A percentile compares a stretch with the other conserved stretches of the same genome.
Evolutionary conservation across 768 basidiomycete genomes (phyloP).

Genomic region (Dentipellis sp.): DNA sequence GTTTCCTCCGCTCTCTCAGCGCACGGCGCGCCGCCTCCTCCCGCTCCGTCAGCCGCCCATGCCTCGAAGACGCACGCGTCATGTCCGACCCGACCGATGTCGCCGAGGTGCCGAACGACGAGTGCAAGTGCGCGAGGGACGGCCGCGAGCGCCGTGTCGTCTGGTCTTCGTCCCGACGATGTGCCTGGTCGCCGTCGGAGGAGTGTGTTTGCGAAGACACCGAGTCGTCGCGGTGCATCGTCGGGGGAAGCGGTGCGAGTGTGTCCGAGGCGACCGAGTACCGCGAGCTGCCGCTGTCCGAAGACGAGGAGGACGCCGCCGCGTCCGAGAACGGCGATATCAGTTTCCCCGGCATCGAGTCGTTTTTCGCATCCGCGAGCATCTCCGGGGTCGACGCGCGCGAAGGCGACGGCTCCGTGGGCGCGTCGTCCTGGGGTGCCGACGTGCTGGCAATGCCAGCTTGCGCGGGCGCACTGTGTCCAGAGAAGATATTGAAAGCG

Average conservation of each 20-base stretch:
- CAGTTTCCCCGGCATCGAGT: neutral
- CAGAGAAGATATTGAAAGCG: slow-evolving; percentile 6
- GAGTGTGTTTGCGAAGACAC: neutral
- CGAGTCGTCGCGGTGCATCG: neutral
- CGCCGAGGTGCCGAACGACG: slow-evolving; percentile 4
- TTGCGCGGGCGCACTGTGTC: neutral
- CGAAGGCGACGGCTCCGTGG: too few relatives aligned
- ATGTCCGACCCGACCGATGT: slow-evolving; percentile 14
- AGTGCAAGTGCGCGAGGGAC: neutral
- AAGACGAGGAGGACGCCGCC: neutral
- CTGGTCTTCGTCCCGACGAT: slow-evolving; percentile 1
- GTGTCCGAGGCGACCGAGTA: neutral
- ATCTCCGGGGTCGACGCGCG: too few relatives aligned
- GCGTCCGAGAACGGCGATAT: neutral
- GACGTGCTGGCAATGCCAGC: too few relatives aligned
- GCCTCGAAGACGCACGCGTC: slow-evolving; percentile 7
- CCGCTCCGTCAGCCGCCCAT: slow-evolving; percentile 8
- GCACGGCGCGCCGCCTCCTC: slow-evolving; percentile 11
- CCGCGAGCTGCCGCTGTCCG: neutral
- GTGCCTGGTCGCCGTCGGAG: neutral
- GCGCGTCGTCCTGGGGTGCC: too few relatives aligned
- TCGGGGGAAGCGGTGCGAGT: neutral
- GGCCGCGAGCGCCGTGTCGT: neutral
- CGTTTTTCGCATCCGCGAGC: too few relatives aligned
- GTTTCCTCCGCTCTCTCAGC: slow-evolving; percentile 7